Evolutionary conservation across 2,329 filamentous ascomycete genomes (phyloP), one percentile per base, ranked within the genome.

Genomic region (Aspergillus sp.): DNA sequence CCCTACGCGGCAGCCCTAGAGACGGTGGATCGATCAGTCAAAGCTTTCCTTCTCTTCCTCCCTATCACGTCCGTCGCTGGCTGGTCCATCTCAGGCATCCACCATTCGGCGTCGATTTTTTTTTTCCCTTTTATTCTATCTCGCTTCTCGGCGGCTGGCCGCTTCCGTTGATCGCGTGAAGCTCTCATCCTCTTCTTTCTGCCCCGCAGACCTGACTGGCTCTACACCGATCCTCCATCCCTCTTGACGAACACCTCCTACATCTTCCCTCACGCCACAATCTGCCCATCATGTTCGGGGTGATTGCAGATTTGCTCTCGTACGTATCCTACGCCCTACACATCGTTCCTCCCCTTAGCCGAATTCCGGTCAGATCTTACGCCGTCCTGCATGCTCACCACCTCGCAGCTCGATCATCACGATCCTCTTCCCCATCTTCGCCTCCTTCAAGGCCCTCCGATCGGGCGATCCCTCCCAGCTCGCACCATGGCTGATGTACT

Each of bases 401-500:
- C 25, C 25, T 29, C 25, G 25, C 25, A 96, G 91, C 69, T 93
- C 90, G 58, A 74, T 93, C 70, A 86, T 89, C 54, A 95, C 92
- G 52, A 91, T 96, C 69, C 85, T 97, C 69, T 95, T 97, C 71
- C 94, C 94, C 47, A 85, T 97, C 58, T 97, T 96, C 76, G 92
- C 93, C 61, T 96, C 93, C 59, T 97, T 97, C 82, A 97, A 97
- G 80, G 93, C 94, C 45, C 88, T 99, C 68, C 93, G 94, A 76
- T 92, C 91, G 14, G 88, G 88, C 48, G 90, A 97, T 72, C 91
- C 92, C 2, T 87, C 90, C 34, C 86, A 95, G 69, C 82, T 97
- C 55, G 90, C 90, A 58, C 93, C 93, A 86, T 99, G 94, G 94
- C 84, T 97, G 61, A 97, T 97, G 88, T 99, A 97, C 82, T 99